Evolutionary conservation across 352 stramenopile genomes (phyloP).

Genomic region (Pythium utonaiense): DNA sequence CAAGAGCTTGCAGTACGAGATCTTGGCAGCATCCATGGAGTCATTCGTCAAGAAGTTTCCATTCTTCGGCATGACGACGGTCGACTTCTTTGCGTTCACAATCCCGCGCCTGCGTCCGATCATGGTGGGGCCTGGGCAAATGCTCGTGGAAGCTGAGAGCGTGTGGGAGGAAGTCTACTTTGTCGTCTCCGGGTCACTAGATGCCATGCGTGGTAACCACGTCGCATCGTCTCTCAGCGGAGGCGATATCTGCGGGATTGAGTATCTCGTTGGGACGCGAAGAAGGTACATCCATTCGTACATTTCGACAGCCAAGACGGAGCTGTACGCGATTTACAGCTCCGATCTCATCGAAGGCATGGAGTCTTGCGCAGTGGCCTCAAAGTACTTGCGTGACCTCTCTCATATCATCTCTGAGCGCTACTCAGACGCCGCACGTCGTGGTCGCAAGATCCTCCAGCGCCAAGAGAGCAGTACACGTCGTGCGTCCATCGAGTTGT

Average conservation of each 20-base stretch:
- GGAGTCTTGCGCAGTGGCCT: constrained; percentile 55
- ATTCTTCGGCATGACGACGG: constrained; percentile 68
- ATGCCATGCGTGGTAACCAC: constrained; percentile 54
- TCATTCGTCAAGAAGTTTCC: constrained; percentile 72
- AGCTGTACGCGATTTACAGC: constrained; percentile 68
- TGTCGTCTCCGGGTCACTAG: constrained; percentile 48
- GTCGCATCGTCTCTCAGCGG: constrained; percentile 53
- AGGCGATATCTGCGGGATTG: constrained; percentile 74
- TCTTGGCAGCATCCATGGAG: constrained; percentile 74
- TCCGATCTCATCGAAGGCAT: constrained; percentile 52
- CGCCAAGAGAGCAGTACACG: constrained; percentile 21
- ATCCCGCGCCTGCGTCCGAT: constrained; percentile 62
- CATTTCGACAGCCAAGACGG: constrained; percentile 54
- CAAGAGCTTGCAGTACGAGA: constrained; percentile 72
- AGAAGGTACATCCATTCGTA: constrained; percentile 68
- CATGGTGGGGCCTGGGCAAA: constrained; percentile 50
- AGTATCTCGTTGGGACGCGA: constrained; percentile 55
- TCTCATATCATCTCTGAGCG: constrained; percentile 50
- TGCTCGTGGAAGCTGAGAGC: constrained; percentile 69
- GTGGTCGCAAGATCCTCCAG: constrained; percentile 36
- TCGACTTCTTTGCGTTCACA: constrained; percentile 73
- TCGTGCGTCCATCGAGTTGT: constrained; percentile 33
- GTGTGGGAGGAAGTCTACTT: constrained; percentile 85
- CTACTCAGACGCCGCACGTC: constrained; percentile 55
- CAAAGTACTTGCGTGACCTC: constrained; percentile 66